phyloP scores from a whole-genome alignment of 2,329 filamentous ascomycete genomes.

The Lachnellula subtilissima region DNA sequence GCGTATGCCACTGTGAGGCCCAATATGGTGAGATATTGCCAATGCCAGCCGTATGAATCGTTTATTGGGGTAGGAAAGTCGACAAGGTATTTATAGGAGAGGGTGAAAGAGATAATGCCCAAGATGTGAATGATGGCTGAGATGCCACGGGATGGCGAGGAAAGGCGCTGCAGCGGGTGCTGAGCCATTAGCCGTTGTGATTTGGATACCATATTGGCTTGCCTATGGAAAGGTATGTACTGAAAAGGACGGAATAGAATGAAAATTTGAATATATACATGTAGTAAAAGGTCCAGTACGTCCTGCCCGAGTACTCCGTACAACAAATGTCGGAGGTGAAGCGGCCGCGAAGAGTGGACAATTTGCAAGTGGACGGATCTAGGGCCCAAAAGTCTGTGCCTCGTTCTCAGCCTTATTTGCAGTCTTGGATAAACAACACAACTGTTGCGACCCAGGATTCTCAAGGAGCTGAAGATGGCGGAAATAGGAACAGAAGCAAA shows the following conservation, averaged over 20 bases:
- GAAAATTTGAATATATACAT: background rate
- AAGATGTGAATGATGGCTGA: conserved; percentile 58
- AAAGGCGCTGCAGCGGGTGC: conserved; percentile 62
- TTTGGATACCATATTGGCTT: conserved; percentile 11
- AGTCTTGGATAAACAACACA: background rate
- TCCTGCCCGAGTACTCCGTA: background rate
- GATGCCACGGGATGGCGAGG: conserved; percentile 58
- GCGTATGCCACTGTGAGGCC: conserved; percentile 57
- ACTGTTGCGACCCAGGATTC: background rate
- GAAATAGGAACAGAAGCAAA: conserved; percentile 33
- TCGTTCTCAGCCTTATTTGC: conserved; percentile 8
- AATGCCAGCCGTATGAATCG: conserved; percentile 51
- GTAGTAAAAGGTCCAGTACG: background rate
- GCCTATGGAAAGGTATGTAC: conserved; percentile 1
- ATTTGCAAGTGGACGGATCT: background rate
- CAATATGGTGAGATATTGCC: conserved; percentile 64
- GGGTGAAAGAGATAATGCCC: conserved; percentile 48
- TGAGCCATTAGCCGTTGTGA: conserved; percentile 34
- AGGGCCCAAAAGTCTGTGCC: background rate
- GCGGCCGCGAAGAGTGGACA: too few species aligned
- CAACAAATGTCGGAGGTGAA: too few species aligned
- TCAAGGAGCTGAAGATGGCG: background rate
- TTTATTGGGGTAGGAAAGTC: conserved; percentile 49
- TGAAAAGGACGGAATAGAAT: background rate
- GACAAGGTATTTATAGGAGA: conserved; percentile 49